Conservation (phyloP, 306 rosid genomes). For the Fragaria vesca region DNA sequence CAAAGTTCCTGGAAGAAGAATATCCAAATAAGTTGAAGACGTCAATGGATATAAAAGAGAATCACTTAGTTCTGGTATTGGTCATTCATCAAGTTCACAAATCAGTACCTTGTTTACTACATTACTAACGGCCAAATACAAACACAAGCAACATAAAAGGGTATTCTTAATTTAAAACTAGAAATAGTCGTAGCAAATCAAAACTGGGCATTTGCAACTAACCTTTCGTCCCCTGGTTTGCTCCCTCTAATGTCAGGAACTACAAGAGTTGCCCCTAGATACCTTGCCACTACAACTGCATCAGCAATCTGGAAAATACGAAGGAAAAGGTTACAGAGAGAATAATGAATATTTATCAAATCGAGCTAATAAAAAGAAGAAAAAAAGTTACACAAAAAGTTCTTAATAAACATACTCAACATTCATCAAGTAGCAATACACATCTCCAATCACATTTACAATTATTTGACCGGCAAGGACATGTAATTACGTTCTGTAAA, state of each 20-base stretch:
- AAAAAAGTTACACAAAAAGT: background rate
- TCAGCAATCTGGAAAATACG: conserved; percentile 64
- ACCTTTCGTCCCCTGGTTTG: conserved; percentile 94
- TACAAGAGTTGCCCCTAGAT: conserved; percentile 90
- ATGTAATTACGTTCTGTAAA: background rate
- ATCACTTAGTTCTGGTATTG: background rate
- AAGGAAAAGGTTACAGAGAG: conserved; percentile 19
- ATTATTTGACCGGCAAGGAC: background rate
- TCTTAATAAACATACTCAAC: background rate
- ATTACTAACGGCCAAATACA: background rate
- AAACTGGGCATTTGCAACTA: conserved; percentile 21
- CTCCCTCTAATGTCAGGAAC: conserved; percentile 95
- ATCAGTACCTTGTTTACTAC: background rate
- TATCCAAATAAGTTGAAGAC: background rate
- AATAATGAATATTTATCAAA: background rate
- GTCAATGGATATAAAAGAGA: background rate
- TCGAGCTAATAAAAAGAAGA: background rate
- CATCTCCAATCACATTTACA: background rate
- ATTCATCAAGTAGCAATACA: background rate
- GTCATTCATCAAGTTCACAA: background rate
- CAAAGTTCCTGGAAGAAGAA: conserved; percentile 63
- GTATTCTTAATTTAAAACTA: conserved; percentile 10
- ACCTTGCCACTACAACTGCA: conserved; percentile 89
- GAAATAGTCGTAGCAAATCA: background rate
- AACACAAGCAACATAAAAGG: conserved; percentile 12